Base-by-base conservation (phyloP, 2,329 filamentous ascomycete species). In the Clonostachys rhizophaga region DNA sequence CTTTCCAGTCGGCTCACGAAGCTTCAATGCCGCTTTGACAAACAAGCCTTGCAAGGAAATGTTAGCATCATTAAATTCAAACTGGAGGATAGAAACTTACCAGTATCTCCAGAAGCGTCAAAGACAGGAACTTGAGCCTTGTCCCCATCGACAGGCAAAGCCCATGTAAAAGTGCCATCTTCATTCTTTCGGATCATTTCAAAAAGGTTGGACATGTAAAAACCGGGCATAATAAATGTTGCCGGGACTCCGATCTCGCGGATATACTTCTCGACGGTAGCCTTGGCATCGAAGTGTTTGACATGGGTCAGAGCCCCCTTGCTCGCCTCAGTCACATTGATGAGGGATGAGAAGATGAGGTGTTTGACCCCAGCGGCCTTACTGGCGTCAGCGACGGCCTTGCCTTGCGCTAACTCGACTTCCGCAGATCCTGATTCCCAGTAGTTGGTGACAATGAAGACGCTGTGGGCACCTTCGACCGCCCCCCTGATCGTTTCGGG, bases 221-320 rank as follows among this genome's bases (percentile, higher is more conserved):
- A 66, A 0, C 70, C 80, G 0, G 76, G 72, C 3, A 71, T 61
- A 48, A 76, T 72, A 56, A 81, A 82, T 0, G 78, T 72, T 10
- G 66, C 69, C 2, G 71, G 70, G 3, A 84, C 60, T 0, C 69
- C 70, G 3, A 74, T 62, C 0, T 55, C 47, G 12, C 76, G 73
- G 47, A 84, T 79, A 51, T 84, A 81, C n/a, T 67, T 50, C 52
- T 83, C 79, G 13, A 78, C 70, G 34, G 74, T 61, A 30, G 77
- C 75, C 57, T 84, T 84, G 49, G 62, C 65, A 54, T 84, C 80
- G 49, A 84, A 84, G 48, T 77, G 72, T 43, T 62, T 50, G 7
- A 76, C 69, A 16, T 66, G 53, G 5, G 58, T 40, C 2, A 74
- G 58, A 1, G 54, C 57, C 3, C 72, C 72, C 1, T 61, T 59